A percentile compares a stretch with the other conserved stretches of the same genome.
These are phyloP conservation scores for Colletotrichum spaethianum DNA, from an alignment of 2,329 filamentous ascomycete genomes.

Conservation along the genomic window DNA sequence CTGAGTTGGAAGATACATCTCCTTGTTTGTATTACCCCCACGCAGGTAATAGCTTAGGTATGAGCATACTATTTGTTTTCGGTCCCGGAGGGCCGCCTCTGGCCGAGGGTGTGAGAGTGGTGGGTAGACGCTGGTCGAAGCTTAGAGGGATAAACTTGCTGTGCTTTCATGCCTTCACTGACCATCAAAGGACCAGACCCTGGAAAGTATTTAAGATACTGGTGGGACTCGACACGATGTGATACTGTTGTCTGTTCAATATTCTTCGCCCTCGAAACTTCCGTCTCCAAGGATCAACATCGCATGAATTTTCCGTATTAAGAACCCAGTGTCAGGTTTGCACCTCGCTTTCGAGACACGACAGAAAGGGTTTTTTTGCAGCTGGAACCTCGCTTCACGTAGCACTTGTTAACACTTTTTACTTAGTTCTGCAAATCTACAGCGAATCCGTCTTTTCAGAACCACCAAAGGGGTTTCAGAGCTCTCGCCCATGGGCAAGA, in stretches of 20 bases:
- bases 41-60: not conserved
- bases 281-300: not conserved
- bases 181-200: not conserved
- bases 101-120: not conserved
- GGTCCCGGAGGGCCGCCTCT: not conserved
- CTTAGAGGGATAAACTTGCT: not conserved
- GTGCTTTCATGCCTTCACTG: not conserved
- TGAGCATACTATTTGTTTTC: not conserved
- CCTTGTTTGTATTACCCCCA: not conserved
- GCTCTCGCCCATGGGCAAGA: conserved; percentile 30
- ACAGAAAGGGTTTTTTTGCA: not conserved
- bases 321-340: not conserved
- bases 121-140: not conserved
- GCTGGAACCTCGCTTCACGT: not conserved
- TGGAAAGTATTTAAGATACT: not conserved
- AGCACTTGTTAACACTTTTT: not conserved
- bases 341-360: not conserved
- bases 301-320: not conserved
- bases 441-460: not conserved
- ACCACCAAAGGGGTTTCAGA: not conserved
- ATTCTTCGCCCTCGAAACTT: not conserved
- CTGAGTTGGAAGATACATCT: not conserved
- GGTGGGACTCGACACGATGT: not conserved
- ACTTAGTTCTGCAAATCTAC: not conserved
- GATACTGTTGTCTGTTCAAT: not conserved